These are phyloP conservation scores for Mucor piriformis DNA, from an alignment of 371 early-diverging fungal species.

Conservation along the genomic window DNA sequence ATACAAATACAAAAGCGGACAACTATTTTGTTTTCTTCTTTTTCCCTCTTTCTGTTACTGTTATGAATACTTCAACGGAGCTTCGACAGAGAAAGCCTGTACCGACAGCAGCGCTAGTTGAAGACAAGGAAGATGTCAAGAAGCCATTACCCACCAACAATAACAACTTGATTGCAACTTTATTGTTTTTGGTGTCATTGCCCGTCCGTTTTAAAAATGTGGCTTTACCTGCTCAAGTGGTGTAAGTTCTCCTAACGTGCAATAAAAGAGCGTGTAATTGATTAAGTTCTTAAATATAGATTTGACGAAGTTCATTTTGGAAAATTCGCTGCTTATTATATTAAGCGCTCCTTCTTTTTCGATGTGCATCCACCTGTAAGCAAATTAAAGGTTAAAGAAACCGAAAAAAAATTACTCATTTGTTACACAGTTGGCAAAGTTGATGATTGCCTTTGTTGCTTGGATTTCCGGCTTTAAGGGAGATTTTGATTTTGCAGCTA, in stretches of 20 bases:
- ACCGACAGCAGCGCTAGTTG: neutral
- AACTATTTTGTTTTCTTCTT: neutral
- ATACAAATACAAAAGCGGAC: conserved; percentile 1
- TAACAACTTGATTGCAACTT: conserved; percentile 17
- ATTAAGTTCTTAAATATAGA: conserved; percentile 17
- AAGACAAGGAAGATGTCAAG: neutral
- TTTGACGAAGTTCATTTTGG: conserved; percentile 99
- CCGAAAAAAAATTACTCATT: neutral
- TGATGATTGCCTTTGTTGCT: conserved; percentile 86
- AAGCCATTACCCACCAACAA: neutral
- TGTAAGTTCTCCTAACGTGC: conserved; percentile 14
- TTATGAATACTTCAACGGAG: neutral
- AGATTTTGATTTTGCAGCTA: conserved; percentile 82
- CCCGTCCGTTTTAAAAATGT: conserved; percentile 26
- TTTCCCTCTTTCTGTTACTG: neutral
- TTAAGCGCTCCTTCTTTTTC: conserved; percentile 92
- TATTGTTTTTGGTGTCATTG: conserved; percentile 19
- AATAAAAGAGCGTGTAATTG: neutral
- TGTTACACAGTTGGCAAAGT: conserved; percentile 76
- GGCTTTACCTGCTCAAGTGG: conserved; percentile 23
- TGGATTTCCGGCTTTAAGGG: conserved; percentile 85
- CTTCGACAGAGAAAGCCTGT: conserved; percentile 3
- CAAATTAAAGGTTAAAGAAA: neutral
- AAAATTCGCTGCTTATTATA: conserved; percentile 96
- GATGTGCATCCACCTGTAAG: conserved; percentile 82